Evolutionary conservation across 2,329 filamentous ascomycete genomes (phyloP).

Genomic region (Ophiocordyceps sinensis): DNA sequence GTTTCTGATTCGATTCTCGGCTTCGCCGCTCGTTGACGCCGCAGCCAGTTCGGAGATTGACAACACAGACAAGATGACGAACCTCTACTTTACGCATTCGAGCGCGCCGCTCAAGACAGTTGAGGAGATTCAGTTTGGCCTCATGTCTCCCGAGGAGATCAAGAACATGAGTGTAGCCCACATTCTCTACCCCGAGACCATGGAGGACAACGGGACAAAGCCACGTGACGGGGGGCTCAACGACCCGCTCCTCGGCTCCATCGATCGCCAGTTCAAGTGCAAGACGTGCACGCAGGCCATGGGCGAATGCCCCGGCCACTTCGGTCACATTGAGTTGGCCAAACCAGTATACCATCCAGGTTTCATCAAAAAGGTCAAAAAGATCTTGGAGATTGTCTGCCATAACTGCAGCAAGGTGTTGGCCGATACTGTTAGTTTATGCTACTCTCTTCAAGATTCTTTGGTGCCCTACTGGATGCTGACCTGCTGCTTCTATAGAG

Average conservation of each 20-base stretch:
- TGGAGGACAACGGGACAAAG: slow-evolving; percentile 89
- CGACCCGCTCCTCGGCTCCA: slow-evolving; percentile 89
- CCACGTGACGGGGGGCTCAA: slow-evolving; percentile 87
- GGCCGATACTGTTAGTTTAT: slow-evolving; percentile 88
- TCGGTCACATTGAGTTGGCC: slow-evolving; percentile 95
- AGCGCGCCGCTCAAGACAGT: slow-evolving; percentile 94
- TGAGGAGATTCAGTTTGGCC: slow-evolving; percentile 97
- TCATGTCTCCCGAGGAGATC: slow-evolving; percentile 96
- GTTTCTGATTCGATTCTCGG: slow-evolving; percentile 4
- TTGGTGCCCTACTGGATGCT: slow-evolving; percentile 39
- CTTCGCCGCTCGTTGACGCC: slow-evolving; percentile 7
- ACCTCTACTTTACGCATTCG: slow-evolving; percentile 79
- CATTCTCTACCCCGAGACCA: slow-evolving; percentile 96
- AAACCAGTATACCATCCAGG: slow-evolving; percentile 90
- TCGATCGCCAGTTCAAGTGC: slow-evolving; percentile 91
- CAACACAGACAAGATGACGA: slow-evolving; percentile 58
- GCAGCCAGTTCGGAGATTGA: neutral
- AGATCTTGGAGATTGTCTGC: slow-evolving; percentile 96
- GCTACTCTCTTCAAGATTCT: slow-evolving; percentile 39
- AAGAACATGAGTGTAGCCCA: slow-evolving; percentile 97
- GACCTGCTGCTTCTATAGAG: slow-evolving; percentile 47
- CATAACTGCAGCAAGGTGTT: slow-evolving; percentile 97
- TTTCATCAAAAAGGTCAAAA: slow-evolving; percentile 99
- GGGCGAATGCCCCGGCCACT: slow-evolving; percentile 92
- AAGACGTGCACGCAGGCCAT: slow-evolving; percentile 93